Base-by-base conservation (phyloP, 768 basidiomycete species). In the Panaeolus cyanescens region DNA sequence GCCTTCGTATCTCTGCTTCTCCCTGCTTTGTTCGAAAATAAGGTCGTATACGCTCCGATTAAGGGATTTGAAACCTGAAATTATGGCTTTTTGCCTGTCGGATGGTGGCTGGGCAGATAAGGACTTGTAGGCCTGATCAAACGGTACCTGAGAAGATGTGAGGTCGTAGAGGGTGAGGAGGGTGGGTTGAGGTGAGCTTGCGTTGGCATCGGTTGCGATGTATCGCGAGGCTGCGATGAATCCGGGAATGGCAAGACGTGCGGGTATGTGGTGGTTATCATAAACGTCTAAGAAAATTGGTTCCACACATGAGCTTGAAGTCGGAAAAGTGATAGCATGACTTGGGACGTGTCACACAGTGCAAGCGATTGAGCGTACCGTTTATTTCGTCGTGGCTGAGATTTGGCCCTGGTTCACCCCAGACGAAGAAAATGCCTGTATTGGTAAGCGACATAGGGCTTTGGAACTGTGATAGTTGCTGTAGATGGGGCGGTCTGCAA, bases 231-330 rank as follows among this genome's bases (percentile, higher is more conserved):
- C 75, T 32, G 65, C 72, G 32, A 59, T 50, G 63, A 76, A 68
- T 0, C 75, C 73, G 22, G 74, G 72, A 25, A 75, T 67, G 5
- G 72, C 68, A n/a, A 74, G 66, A 22, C 74, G 65, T 3, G 68
- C 67, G 3, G 74, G 74, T 32, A 63, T 71, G 55, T 76, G 76
- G 59, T 75, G 73, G 34, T 71, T 71, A 53, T 74, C 71, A 65
- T 75, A 76, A 72, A 75, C 75, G 50, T 74, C 76, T 77, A 45
- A 28, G 17, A 19, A 7, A n/a, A 13, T 12, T 50, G 45, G 19
- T 25, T 50, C n/a, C n/a, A 12, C 5, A 19, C 2, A 40, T 10
- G 22, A 45, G 17, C 28, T 25, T 25, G 42, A 45, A 2, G 42
- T 8, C 22, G 4, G n/a, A 12, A 20, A 20, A 5, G 8, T 5